Evolutionary conservation across 331 rosid species (phyloP), one percentile per base, ranked within the genome.

Genomic region (Malus hybrid): DNA sequence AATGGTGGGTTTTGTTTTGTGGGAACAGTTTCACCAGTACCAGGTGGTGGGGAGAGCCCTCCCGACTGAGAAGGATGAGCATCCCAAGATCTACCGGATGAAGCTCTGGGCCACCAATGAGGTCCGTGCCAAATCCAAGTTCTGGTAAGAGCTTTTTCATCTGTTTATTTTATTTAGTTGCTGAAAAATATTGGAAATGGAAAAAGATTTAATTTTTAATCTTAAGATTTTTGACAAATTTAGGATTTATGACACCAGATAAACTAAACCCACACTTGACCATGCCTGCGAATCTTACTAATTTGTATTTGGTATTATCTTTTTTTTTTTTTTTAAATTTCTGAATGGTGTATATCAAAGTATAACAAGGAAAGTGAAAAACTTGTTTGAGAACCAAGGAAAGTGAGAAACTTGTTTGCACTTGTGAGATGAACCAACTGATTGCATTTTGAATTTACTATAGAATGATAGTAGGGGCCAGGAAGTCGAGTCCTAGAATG

Each of bases 41-140:
- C 89, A 86, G 76, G 87, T 86, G 2, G 87, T 83, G 33, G 87
- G 89, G 34, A 83, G 89, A 68, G 89, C 80, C 29, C 83, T 83
- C 54, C 89, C 89, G 7, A 60, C 87, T 61, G 87, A 83, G 34
- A 46, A 76, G 3, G 89, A 83, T 75, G 87, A 80, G 74, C 87
- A 83, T 50, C 89, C 89, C 46, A 86, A 83, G 85, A 80, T 86
- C 81, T 86, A 80, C 62, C 44, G 85, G 33, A 86, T 83, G 89
- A 86, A 86, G 80, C 89, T 86, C 5, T 86, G 89, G 89, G 87
- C 85, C 61, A 83, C 87, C 65, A 86, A 86, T 31, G 89, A 83
- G 73, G 89, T 83, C 82, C 87, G 87, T 13, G 83, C 89, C 78
- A 86, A 83, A 73, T 86, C 89, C 34, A 86, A 86, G 80, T 86